A percentile compares a stretch with the other conserved stretches of the same genome.
phyloP scores from a whole-genome alignment of 1,139 yeast species.

The Nakaseomyces delphensis region DNA sequence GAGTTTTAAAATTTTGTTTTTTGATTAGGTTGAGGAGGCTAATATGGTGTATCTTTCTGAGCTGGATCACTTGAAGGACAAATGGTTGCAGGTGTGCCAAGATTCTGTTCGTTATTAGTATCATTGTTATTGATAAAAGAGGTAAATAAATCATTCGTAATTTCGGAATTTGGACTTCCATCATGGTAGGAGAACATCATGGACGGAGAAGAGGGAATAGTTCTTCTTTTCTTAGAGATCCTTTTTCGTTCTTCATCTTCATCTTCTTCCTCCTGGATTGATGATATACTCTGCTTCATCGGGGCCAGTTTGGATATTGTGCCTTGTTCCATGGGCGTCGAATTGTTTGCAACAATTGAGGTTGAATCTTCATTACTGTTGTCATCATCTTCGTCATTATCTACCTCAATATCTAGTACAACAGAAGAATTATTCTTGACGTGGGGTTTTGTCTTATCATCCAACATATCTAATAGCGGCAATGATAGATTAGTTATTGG shows the following conservation, averaged over 20 bases:
- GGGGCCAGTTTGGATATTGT: constrained; percentile 2
- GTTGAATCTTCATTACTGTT: constrained; percentile 1
- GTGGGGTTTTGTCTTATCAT: constrained; percentile 16
- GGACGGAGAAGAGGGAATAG: constrained; percentile 31
- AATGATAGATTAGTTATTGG: constrained; percentile 29
- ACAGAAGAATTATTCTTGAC: constrained; percentile 6
- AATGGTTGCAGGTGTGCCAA: constrained; percentile 3
- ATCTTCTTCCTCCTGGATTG: constrained; percentile 9
- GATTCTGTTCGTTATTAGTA: not conserved
- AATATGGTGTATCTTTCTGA: not conserved
- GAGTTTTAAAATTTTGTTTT: no score
- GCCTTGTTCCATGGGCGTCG: constrained; percentile 3
- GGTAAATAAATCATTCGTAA: constrained; percentile 4
- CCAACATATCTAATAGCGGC: constrained; percentile 26
- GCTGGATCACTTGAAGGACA: constrained; percentile 3
- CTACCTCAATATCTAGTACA: not conserved
- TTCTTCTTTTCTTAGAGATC: constrained; percentile 19
- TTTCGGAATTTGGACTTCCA: constrained; percentile 8
- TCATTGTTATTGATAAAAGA: constrained; percentile 4
- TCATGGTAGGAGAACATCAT: constrained; percentile 25
- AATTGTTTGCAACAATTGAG: not conserved
- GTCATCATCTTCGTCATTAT: constrained; percentile 5
- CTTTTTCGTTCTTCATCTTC: constrained; percentile 12
- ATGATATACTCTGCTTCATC: not conserved
- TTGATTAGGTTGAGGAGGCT: no score